Conservation (phyloP, 129 eudicot species). For the Lactuca sativa region DNA sequence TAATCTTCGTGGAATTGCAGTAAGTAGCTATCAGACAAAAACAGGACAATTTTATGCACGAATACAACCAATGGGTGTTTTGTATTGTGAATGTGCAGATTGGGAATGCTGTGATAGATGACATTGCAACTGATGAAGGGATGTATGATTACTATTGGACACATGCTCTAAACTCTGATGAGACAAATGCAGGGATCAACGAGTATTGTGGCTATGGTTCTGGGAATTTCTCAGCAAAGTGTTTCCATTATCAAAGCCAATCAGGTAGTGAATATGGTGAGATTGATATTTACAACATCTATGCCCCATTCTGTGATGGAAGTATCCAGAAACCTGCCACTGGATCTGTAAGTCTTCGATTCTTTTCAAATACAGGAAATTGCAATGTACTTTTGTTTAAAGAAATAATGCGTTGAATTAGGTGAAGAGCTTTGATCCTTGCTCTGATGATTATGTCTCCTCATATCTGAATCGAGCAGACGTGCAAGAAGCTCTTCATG, state of each 20-base stretch:
- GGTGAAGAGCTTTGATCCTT: slow-evolving; percentile 51
- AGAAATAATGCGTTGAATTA: background rate
- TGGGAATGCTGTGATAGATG: slow-evolving; percentile 44
- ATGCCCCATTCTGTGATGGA: slow-evolving; percentile 44
- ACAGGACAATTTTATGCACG: no score
- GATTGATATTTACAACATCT: slow-evolving; percentile 45
- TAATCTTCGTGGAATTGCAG: slow-evolving; percentile 45
- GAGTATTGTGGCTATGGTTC: slow-evolving; percentile 33
- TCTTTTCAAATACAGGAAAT: background rate
- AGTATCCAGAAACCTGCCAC: slow-evolving; percentile 24
- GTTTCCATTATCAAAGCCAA: slow-evolving; percentile 13
- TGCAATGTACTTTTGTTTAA: background rate
- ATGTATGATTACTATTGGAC: slow-evolving; percentile 44
- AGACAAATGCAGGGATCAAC: slow-evolving; percentile 27
- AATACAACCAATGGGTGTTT: no score
- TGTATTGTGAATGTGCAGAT: slow-evolving; percentile 21
- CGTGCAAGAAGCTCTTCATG: slow-evolving; percentile 57
- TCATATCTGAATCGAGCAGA: slow-evolving; percentile 42
- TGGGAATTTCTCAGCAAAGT: slow-evolving; percentile 23
- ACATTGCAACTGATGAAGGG: slow-evolving; percentile 19
- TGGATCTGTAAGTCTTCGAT: slow-evolving; percentile 42
- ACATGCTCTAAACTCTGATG: slow-evolving; percentile 46
- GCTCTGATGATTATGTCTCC: slow-evolving; percentile 37
- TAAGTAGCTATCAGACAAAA: slow-evolving; percentile 17
- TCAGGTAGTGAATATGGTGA: slow-evolving; percentile 19